A percentile compares a stretch with the other conserved stretches of the same genome.
Evolutionary conservation across 2,329 filamentous ascomycete species (phyloP).

Genomic region (Aspergillus sojae): DNA sequence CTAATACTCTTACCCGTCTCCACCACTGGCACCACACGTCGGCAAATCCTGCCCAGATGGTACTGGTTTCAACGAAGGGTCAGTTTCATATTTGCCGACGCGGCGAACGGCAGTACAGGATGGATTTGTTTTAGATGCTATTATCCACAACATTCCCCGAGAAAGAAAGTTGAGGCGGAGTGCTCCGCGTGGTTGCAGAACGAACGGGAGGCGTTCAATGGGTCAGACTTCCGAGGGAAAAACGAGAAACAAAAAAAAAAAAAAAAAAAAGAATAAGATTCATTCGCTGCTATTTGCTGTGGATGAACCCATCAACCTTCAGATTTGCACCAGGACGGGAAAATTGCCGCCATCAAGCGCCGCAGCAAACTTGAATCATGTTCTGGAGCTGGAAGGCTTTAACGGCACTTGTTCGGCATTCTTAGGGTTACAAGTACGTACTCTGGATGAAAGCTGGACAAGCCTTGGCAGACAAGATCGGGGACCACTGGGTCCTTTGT

Average conservation of each 20-base stretch:
- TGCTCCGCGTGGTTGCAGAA: not conserved
- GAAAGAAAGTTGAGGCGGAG: slow-evolving; percentile 3
- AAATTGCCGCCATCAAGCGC: not conserved
- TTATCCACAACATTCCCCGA: slow-evolving; percentile 7
- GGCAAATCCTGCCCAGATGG: slow-evolving; percentile 21
- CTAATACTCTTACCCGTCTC: slow-evolving; percentile 16
- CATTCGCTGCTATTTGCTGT: not conserved
- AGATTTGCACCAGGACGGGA: not conserved
- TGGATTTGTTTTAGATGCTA: not conserved
- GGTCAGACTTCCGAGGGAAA: not conserved
- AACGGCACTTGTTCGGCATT: slow-evolving; percentile 2
- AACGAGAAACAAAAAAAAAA: not conserved
- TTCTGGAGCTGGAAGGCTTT: not conserved
- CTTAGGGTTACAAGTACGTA: not conserved
- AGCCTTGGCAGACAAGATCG: not conserved
- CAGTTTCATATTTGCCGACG: slow-evolving; percentile 30
- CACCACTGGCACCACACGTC: slow-evolving; percentile 22
- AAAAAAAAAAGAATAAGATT: not conserved
- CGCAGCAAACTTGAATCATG: not conserved
- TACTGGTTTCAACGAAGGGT: slow-evolving; percentile 9
- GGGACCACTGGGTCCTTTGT: not conserved
- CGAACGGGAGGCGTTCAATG: not conserved
- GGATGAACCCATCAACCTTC: not conserved
- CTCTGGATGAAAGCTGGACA: not conserved
- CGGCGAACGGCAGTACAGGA: slow-evolving; percentile 5